Evolutionary conservation across 495 filamentous ascomycete species (phyloP).

Genomic region (Talaromyces wortmannii): DNA sequence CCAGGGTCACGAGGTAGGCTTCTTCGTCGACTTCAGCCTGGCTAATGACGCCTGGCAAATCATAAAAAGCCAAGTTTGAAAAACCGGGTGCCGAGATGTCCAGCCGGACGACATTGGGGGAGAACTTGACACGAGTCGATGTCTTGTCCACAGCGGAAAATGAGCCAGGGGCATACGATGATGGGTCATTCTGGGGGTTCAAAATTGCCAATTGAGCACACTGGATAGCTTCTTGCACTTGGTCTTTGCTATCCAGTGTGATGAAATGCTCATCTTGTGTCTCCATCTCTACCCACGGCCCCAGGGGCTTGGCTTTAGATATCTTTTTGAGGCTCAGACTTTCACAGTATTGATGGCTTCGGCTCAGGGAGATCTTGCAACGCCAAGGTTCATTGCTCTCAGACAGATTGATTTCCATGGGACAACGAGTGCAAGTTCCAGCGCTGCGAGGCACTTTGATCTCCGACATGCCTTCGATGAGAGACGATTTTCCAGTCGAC

Average conservation of each 20-base stretch:
- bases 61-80: constrained; percentile 69
- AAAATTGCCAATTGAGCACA: constrained; percentile 70
- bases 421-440: constrained; percentile 71
- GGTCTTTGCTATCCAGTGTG: constrained; percentile 25
- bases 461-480: constrained; percentile 76
- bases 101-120: constrained; percentile 67
- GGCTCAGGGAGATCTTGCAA: constrained; percentile 55
- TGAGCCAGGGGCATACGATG: constrained; percentile 39
- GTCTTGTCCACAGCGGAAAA: constrained; percentile 14
- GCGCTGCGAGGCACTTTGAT: constrained; percentile 64
- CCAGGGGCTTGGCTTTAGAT: constrained; percentile 21
- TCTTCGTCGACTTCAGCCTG: constrained; percentile 54
- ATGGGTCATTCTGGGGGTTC: constrained; percentile 43
- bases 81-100: constrained; percentile 65
- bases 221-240: constrained; percentile 52
- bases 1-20: constrained; percentile 55
- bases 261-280: constrained; percentile 35
- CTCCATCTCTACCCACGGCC: constrained; percentile 34
- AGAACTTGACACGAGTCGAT: constrained; percentile 54
- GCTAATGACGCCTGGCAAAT: constrained; percentile 74
- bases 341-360: constrained; percentile 41
- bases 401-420: constrained; percentile 67
- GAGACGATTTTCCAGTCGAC: constrained; percentile 69
- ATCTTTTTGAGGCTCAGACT: constrained; percentile 16
- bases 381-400: constrained; percentile 50